Percentiles rank a stretch among this genome's conserved stretches.
Evolutionary conservation across 2,329 filamentous ascomycete genomes (phyloP).

Genomic region (Dryadomyces quercivorus): DNA sequence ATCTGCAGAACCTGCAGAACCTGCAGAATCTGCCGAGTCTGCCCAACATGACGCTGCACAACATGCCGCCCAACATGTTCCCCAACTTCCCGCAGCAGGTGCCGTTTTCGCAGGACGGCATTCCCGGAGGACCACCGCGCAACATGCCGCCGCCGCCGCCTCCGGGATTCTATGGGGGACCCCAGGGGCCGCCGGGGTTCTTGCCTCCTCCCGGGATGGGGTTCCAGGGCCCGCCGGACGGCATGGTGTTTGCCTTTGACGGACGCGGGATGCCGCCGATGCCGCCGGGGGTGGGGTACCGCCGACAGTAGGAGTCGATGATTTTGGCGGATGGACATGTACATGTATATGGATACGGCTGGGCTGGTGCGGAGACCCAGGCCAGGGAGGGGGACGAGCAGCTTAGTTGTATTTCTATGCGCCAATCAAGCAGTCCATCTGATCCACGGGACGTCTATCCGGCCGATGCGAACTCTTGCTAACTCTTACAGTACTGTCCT

Average conservation of each 20-base stretch:
- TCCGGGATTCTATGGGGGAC: constrained; percentile 33
- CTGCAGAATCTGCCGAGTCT: constrained; percentile 8
- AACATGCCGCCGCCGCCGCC: constrained; percentile 44
- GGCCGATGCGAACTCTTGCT: neutral
- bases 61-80: constrained; percentile 32
- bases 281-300: constrained; percentile 9
- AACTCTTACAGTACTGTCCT: no score
- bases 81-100: constrained; percentile 39
- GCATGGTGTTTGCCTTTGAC: constrained; percentile 41
- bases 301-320: constrained; percentile 7
- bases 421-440: neutral
- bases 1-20: constrained; percentile 6
- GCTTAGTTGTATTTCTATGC: neutral
- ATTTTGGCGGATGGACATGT: neutral
- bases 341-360: neutral
- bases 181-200: constrained; percentile 30
- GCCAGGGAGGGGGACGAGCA: no score
- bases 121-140: constrained; percentile 35
- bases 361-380: neutral
- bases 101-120: constrained; percentile 33
- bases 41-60: constrained; percentile 5
- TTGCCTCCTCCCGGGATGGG: constrained; percentile 41
- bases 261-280: constrained; percentile 21
- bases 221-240: constrained; percentile 42
- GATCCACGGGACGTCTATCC: neutral